These are phyloP conservation scores for Fraxinus nigra DNA, from an alignment of 305 asterid species.

Conservation along the genomic window DNA sequence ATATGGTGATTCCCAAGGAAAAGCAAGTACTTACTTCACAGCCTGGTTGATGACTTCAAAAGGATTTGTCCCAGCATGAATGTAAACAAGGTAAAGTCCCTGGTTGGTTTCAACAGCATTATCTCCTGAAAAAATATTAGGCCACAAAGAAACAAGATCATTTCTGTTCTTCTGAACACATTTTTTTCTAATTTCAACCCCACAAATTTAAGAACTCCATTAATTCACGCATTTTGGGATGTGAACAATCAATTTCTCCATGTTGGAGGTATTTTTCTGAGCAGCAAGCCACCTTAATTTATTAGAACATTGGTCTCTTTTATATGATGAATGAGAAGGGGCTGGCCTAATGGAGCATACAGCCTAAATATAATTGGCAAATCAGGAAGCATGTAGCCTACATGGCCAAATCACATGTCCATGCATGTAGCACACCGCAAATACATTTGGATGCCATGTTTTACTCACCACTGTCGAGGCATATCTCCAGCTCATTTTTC, in stretches of 20 bases:
- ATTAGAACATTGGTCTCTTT: constrained; percentile 17
- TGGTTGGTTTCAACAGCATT: constrained; percentile 81
- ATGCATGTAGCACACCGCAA: constrained; percentile 19
- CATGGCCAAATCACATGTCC: constrained; percentile 12
- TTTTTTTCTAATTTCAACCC: constrained; percentile 27
- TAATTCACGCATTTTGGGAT: constrained; percentile 25
- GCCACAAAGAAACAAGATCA: constrained; percentile 26
- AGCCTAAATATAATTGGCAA: constrained; percentile 17
- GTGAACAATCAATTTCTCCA: constrained; percentile 23
- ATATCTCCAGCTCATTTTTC: constrained; percentile 76
- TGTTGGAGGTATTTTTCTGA: constrained; percentile 18
- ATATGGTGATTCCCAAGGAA: not conserved
- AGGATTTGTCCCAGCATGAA: constrained; percentile 92
- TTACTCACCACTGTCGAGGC: constrained; percentile 96
- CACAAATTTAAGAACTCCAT: constrained; percentile 20
- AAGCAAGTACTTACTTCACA: constrained; percentile 64
- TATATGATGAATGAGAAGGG: constrained; percentile 22
- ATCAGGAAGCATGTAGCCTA: constrained; percentile 17
- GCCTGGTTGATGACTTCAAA: constrained; percentile 90
- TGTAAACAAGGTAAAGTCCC: constrained; percentile 80
- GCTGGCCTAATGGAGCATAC: constrained; percentile 21
- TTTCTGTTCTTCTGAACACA: constrained; percentile 24
- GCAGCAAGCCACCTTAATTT: constrained; percentile 17
- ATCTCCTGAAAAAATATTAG: constrained; percentile 64
- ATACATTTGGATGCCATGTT: constrained; percentile 22